phyloP scores from a whole-genome alignment of 225 moss, liverwort and hornwort genomes.

The Physcomitrium patens region DNA sequence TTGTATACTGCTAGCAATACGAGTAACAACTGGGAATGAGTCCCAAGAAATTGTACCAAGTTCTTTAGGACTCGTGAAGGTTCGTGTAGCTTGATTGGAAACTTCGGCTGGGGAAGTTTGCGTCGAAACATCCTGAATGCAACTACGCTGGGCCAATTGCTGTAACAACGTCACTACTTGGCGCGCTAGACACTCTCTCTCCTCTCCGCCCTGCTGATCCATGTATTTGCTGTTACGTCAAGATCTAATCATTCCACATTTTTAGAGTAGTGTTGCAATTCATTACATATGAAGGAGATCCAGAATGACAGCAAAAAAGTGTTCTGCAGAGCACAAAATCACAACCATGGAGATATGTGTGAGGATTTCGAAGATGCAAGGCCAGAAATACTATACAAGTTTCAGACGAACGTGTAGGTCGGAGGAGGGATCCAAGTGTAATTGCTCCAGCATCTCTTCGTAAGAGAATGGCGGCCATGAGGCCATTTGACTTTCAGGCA shows the following conservation, averaged over 20 bases:
- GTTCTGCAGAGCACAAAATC: background rate
- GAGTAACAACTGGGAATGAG: background rate
- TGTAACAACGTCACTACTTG: slow-evolving; percentile 78
- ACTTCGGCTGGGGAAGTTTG: slow-evolving; percentile 54
- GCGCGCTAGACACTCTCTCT: slow-evolving; percentile 72
- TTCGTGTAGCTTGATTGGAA: slow-evolving; percentile 30
- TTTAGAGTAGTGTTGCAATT: background rate
- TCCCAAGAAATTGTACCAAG: slow-evolving; percentile 27
- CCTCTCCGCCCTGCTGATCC: slow-evolving; percentile 49
- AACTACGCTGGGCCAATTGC: slow-evolving; percentile 47
- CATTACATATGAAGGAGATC: background rate
- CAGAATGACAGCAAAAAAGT: background rate
- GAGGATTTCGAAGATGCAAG: slow-evolving; percentile 6
- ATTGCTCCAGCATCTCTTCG: slow-evolving; percentile 79
- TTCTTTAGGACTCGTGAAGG: slow-evolving; percentile 41
- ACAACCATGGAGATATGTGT: background rate
- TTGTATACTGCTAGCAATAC: background rate
- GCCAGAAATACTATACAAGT: slow-evolving; percentile 29
- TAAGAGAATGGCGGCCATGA: slow-evolving; percentile 73
- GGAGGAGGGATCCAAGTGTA: slow-evolving; percentile 73
- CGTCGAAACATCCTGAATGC: slow-evolving; percentile 61
- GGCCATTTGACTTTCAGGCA: slow-evolving; percentile 82
- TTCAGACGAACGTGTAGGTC: slow-evolving; percentile 49
- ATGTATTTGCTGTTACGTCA: slow-evolving; percentile 3
- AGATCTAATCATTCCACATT: slow-evolving; percentile 20